Evolutionary conservation across 257 asterid species (phyloP), one percentile per base, ranked within the genome.

Genomic region (Pogostemon cablin): DNA sequence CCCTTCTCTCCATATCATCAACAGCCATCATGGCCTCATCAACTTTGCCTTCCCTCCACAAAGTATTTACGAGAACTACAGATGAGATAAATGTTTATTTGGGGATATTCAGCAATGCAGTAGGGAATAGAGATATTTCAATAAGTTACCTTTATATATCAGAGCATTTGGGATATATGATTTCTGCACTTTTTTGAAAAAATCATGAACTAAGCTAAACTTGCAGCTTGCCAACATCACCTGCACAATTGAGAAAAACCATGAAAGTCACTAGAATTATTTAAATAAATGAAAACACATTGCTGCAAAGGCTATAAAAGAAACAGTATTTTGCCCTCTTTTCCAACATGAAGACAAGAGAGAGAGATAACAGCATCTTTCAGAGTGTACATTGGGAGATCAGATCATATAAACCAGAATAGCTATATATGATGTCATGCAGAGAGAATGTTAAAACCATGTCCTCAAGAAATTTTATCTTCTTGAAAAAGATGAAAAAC

Each of bases 171-270:
- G 96, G 64, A 87, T 76, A 58, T 77, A 80, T 35, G 91, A 83
- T 75, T 86, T 93, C 82, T 84, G 90, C 76, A 89, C 85, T 79
- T 89, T 93, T 84, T 80, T 81, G 84, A 93, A 93, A 75, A 91
- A 87, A 41, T 91, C 99, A 84, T 93, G 96, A 44, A 93, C 99
- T 84, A 87, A 78, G 84, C 91, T 78, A 77, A 91, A 87, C 84
- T 86, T 89, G 60, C 82, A 96, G 20, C 97, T 82, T 71, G 86
- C 92, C 81, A 89, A 71, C 97, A 91, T 93, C 65, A 93, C 97
- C 98, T 93, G 90, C 59, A 71, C 72, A 82, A 42, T 42, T 67
- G 25, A 66, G 15, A 56, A 11, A 49, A 20, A 66, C 47, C 2
- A 54, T 54, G 68, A 32, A 71, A 57, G 64, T 62, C 44, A 42